These are phyloP conservation scores for Fusarium napiforme DNA, from an alignment of 2,329 filamentous ascomycete genomes.

Conservation along the genomic window DNA sequence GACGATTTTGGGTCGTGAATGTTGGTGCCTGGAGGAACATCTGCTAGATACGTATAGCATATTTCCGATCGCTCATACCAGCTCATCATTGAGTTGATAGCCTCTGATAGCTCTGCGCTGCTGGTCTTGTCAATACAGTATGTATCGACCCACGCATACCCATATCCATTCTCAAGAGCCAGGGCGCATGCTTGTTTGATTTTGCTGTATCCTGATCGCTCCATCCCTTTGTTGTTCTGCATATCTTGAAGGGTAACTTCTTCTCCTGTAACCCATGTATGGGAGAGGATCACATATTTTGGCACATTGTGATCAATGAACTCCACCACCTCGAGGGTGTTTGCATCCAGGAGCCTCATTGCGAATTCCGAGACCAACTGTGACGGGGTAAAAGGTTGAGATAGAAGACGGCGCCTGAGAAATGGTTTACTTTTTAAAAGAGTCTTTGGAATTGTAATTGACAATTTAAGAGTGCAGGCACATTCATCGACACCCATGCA, in stretches of 20 bases:
- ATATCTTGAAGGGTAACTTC: rapidly evolving
- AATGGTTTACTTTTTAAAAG: no score
- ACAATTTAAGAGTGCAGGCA: not conserved
- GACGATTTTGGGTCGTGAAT: not conserved
- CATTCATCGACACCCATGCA: not conserved
- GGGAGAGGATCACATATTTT: not conserved
- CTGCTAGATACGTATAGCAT: not conserved
- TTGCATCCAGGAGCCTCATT: not conserved
- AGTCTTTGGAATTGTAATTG: rapidly evolving
- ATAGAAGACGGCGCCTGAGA: rapidly evolving
- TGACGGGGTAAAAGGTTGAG: rapidly evolving
- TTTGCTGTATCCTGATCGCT: not conserved
- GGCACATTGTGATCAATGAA: not conserved
- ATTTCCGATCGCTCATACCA: not conserved
- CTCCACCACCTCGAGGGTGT: not conserved
- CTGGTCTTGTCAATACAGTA: not conserved
- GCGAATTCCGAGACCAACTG: rapidly evolving
- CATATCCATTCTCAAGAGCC: not conserved
- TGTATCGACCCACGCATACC: not conserved
- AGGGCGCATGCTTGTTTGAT: not conserved
- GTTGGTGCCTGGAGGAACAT: not conserved
- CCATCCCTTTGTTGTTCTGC: rapidly evolving
- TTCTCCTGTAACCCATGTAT: not conserved
- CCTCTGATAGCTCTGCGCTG: not conserved
- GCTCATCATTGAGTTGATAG: not conserved